These are phyloP conservation scores for Clitopilus passeckerianus DNA, from an alignment of 768 basidiomycete species.

Conservation along the genomic window DNA sequence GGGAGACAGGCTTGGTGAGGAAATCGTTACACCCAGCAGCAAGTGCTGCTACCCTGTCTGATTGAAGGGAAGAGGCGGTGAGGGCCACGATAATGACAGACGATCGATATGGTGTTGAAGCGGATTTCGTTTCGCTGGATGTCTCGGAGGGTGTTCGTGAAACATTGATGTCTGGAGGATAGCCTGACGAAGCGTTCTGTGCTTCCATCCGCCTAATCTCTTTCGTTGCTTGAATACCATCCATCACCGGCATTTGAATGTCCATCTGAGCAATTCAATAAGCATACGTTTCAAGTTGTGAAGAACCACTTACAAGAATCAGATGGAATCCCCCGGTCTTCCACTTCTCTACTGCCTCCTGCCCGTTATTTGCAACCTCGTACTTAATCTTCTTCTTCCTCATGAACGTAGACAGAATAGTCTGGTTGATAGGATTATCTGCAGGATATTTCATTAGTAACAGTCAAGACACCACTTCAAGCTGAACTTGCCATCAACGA, in stretches of 20 bases:
- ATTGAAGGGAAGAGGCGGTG: constrained; percentile 92
- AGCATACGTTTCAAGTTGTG: not conserved
- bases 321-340: constrained; percentile 89
- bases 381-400: constrained; percentile 93
- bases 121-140: constrained; percentile 40
- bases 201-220: constrained; percentile 89
- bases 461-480: not conserved
- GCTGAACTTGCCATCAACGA: constrained; percentile 81
- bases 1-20: constrained; percentile 92
- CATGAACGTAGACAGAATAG: constrained; percentile 96
- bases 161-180: constrained; percentile 31
- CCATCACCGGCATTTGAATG: constrained; percentile 99
- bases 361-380: constrained; percentile 91
- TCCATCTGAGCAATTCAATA: constrained; percentile 73
- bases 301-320: constrained; percentile 66
- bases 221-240: constrained; percentile 95
- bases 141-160: constrained; percentile 42
- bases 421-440: constrained; percentile 99
- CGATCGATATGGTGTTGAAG: constrained; percentile 72
- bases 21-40: constrained; percentile 99
- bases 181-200: constrained; percentile 55
- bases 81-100: constrained; percentile 99
- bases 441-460: constrained; percentile 8
- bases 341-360: constrained; percentile 96
- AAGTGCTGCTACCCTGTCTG: constrained; percentile 94